Base-by-base conservation (phyloP, 352 stramenopile genomes). In the Aphanomyces euteiches region DNA sequence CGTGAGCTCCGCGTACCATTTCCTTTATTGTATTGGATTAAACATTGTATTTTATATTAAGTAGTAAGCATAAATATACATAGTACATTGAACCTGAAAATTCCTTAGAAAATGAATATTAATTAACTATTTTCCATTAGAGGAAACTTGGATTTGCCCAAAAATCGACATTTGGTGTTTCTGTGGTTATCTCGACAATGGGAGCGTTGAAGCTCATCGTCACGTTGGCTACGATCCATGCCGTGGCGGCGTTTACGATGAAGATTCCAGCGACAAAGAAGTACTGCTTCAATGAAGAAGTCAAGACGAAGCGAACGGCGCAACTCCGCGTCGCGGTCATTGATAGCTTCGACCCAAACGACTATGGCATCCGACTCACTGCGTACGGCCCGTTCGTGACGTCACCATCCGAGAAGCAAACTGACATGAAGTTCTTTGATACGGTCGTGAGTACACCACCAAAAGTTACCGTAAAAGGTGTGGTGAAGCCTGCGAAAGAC, bases 261-360 rank as follows among this genome's bases (percentile, higher is more conserved):
- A 74, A 84, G 66, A 72, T 92, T 47, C 74, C 80, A 28, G 80
- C 71, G 5, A 59, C 72, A 43, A 77, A 77, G 50, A 78, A 89
- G 72, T 79, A 92, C 73, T 94, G 86, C 60, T 94, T 88, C 76
- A 88, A 85, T 57, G 86, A 94, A 75, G 92, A 94, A 61, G 86
- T 94, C 63, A 84, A 84, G 66, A 90, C 82, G 59, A 92, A 92
- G 76, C 83, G 86, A 72, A 94, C 84, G 67, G 86, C 86, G n/a
- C 92, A 81, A 74, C 81, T 94, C 67, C 87, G 85, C 68, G 86
- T 92, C 64, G 82, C 82, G 39, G 86, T 94, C 37, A 71, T 94
- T 63, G 81, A 92, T 43, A 90, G 84, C 53, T 73, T 77, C 38
- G 82, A 89, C 43, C 58, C 68, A 10, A 10, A 28, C 54, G 54